Percentiles rank a stretch among this genome's conserved stretches.
These are phyloP conservation scores for Alternaria consortialis DNA, from an alignment of 2,329 filamentous ascomycete species.

Conservation along the genomic window DNA sequence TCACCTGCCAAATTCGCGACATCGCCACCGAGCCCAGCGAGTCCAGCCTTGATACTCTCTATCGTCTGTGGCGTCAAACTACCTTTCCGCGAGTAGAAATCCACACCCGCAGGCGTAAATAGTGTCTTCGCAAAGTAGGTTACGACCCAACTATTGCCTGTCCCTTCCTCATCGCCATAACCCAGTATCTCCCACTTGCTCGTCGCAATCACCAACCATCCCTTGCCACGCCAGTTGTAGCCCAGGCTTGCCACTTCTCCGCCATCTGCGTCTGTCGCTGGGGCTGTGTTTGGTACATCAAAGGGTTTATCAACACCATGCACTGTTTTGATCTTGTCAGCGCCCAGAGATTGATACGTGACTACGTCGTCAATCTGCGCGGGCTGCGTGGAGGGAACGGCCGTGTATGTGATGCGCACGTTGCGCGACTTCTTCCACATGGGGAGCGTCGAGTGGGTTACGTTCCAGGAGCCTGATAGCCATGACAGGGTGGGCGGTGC, in stretches of 20 bases:
- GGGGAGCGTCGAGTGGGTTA: conserved; percentile 52
- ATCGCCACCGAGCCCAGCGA: conserved; percentile 61
- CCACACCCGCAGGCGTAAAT: conserved; percentile 83
- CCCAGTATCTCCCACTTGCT: conserved; percentile 85
- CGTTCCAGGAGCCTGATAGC: conserved; percentile 48
- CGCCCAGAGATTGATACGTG: conserved; percentile 68
- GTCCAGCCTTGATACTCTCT: conserved; percentile 63
- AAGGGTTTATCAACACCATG: conserved; percentile 69
- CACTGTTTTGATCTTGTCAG: conserved; percentile 66
- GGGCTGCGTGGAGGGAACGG: conserved; percentile 41
- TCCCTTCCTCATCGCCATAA: conserved; percentile 68
- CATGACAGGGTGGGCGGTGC: conserved; percentile 50
- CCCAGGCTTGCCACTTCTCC: conserved; percentile 59
- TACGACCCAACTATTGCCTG: conserved; percentile 72
- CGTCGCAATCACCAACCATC: conserved; percentile 74
- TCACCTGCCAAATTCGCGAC: conserved; percentile 63
- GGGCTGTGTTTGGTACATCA: conserved; percentile 27
- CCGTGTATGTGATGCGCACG: conserved; percentile 78
- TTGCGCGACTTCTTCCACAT: conserved; percentile 86
- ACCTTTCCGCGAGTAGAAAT: conserved; percentile 74
- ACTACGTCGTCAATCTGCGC: conserved; percentile 74
- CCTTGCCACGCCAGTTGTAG: conserved; percentile 77
- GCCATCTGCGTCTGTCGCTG: neutral
- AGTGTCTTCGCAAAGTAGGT: conserved; percentile 86
- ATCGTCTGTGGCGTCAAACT: conserved; percentile 67